Conservation (phyloP, 2,329 filamentous ascomycete species). For the Penicillium psychrosexuale region DNA sequence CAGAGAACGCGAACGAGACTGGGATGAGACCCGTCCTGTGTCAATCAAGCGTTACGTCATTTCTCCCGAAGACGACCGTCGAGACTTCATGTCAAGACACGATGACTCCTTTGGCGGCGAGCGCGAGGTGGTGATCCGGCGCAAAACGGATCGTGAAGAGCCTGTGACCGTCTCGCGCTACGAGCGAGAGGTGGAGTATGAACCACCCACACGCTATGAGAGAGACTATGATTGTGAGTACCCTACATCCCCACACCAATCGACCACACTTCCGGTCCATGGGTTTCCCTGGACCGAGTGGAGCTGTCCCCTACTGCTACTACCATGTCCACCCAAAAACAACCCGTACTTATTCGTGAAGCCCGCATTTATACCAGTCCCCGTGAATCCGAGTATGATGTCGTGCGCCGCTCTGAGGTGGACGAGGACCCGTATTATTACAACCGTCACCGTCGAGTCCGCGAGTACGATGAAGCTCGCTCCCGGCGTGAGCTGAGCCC, state of each 20-base stretch:
- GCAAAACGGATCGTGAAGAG: conserved; percentile 47
- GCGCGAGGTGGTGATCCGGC: conserved; percentile 46
- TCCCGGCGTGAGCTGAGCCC: conserved; percentile 49
- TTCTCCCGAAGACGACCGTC: conserved; percentile 40
- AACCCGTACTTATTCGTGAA: conserved; percentile 57
- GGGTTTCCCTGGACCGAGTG: conserved; percentile 50
- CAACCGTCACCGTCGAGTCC: conserved; percentile 55
- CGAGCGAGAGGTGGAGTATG: conserved; percentile 46
- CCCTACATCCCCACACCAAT: conserved; percentile 41
- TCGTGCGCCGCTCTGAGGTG: conserved; percentile 57
- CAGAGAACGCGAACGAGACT: conserved; percentile 42
- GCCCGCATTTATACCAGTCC: conserved; percentile 48
- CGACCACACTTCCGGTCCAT: conserved; percentile 53
- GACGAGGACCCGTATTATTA: conserved; percentile 61
- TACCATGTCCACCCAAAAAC: conserved; percentile 48
- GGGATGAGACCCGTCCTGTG: conserved; percentile 43
- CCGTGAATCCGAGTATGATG: conserved; percentile 57
- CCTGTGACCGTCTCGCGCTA: conserved; percentile 45
- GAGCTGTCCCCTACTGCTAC: conserved; percentile 45
- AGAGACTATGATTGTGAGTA: conserved; percentile 47
- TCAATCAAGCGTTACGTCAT: conserved; percentile 58
- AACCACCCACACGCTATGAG: conserved; percentile 42
- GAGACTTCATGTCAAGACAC: conserved; percentile 32
- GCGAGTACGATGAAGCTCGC: conserved; percentile 53
- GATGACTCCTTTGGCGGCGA: conserved; percentile 31